These are phyloP conservation scores for Apophysomyces elegans DNA, from an alignment of 371 early-diverging fungal genomes.

Conservation along the genomic window DNA sequence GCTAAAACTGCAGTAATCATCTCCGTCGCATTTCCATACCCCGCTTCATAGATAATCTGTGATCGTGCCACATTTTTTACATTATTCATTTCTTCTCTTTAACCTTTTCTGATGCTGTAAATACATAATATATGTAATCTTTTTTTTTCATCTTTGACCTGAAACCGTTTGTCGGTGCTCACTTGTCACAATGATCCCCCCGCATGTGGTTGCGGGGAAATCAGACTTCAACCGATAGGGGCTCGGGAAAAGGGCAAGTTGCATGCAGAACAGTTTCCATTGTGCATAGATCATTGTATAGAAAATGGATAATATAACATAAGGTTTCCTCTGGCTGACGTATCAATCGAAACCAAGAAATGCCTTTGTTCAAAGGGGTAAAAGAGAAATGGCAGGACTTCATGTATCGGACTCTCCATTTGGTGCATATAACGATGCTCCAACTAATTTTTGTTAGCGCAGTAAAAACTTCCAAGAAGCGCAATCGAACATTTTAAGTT, in stretches of 20 bases:
- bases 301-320: not conserved
- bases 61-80: not conserved
- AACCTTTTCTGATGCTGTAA: not conserved
- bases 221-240: not conserved
- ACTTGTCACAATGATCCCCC: not conserved
- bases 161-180: not conserved
- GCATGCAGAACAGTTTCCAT: conserved; percentile 3
- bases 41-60: conserved; percentile 6
- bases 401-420: not conserved
- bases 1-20: conserved; percentile 27
- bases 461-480: not conserved
- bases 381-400: not conserved
- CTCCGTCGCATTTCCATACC: not conserved
- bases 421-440: not conserved
- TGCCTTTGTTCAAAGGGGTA: not conserved
- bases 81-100: not conserved
- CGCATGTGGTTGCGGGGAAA: conserved; percentile 8
- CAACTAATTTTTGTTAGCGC: not conserved
- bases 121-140: conserved; percentile 5
- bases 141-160: not conserved
- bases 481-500: not conserved
- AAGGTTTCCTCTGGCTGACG: not conserved
- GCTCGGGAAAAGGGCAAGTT: not conserved
- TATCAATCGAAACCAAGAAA: not conserved
- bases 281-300: conserved; percentile 7